Evolutionary conservation across 768 basidiomycete genomes (phyloP).

Genomic region (Lactarius vividus): DNA sequence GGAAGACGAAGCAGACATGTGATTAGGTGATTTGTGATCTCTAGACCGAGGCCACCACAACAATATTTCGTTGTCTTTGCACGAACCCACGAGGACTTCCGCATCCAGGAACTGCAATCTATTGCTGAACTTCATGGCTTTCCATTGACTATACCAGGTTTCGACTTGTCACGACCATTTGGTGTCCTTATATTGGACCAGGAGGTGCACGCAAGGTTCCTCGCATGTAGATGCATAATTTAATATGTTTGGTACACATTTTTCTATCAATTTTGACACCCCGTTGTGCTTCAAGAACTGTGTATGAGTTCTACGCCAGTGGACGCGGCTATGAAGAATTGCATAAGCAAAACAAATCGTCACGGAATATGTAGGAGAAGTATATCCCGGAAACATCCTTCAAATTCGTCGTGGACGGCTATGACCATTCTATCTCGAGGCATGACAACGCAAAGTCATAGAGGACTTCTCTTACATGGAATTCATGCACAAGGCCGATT

Average conservation of each 20-base stretch:
- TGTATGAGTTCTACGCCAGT: constrained; percentile 75
- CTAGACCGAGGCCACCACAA: background rate
- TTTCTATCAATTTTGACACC: background rate
- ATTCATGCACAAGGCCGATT: constrained; percentile 74
- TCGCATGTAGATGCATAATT: constrained; percentile 81
- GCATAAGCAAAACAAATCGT: constrained; percentile 52
- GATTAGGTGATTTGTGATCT: background rate
- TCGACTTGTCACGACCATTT: constrained; percentile 63
- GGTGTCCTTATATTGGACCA: constrained; percentile 65
- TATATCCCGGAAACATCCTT: constrained; percentile 71
- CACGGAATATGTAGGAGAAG: constrained; percentile 50
- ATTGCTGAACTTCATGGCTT: constrained; percentile 74
- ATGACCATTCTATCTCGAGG: constrained; percentile 70
- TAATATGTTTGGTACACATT: constrained; percentile 30
- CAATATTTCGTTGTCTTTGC: constrained; percentile 73
- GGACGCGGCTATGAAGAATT: constrained; percentile 68
- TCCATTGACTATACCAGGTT: constrained; percentile 43
- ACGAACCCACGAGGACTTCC: constrained; percentile 76
- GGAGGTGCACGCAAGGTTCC: constrained; percentile 69
- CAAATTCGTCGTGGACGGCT: constrained; percentile 72
- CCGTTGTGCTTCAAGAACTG: constrained; percentile 47
- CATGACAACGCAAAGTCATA: constrained; percentile 62
- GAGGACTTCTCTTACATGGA: constrained; percentile 85
- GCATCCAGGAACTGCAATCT: constrained; percentile 79
- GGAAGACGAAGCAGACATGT: background rate